phyloP scores from a whole-genome alignment of 2,329 filamentous ascomycete genomes.

The Coniella vitis region DNA sequence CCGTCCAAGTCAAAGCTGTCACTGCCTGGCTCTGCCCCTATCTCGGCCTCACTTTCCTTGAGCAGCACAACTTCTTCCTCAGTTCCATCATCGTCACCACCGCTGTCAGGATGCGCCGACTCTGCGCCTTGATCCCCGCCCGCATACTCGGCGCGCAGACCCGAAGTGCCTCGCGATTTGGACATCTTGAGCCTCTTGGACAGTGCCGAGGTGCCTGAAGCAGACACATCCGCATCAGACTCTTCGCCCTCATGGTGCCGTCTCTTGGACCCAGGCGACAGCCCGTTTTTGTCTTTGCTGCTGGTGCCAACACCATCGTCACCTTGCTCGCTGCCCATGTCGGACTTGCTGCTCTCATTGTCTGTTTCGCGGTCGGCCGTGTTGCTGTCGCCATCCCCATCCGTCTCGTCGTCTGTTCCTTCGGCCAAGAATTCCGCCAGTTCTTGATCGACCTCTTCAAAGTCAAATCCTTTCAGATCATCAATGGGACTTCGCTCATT shows the following conservation, averaged over 20 bases:
- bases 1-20: conserved; percentile 25
- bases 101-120: neutral
- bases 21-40: conserved; percentile 24
- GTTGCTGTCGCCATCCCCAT: conserved; percentile 17
- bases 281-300: conserved; percentile 9
- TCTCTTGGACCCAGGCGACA: conserved; percentile 21
- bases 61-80: conserved; percentile 31
- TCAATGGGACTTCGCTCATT: conserved; percentile 44
- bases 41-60: conserved; percentile 19
- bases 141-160: conserved; percentile 34
- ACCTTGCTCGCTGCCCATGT: neutral
- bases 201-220: conserved; percentile 25
- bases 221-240: conserved; percentile 16
- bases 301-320: neutral
- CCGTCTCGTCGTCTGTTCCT: conserved; percentile 26
- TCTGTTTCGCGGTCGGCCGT: conserved; percentile 10
- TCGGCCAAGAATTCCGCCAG: conserved; percentile 65
- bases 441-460: conserved; percentile 62
- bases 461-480: conserved; percentile 52
- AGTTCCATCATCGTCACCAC: neutral
- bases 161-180: conserved; percentile 37
- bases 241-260: conserved; percentile 22
- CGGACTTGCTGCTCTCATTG: conserved; percentile 12
- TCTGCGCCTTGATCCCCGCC: neutral
- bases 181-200: conserved; percentile 47